Evolutionary conservation across 2,329 filamentous ascomycete species (phyloP).

Genomic region (Fusarium sp.): DNA sequence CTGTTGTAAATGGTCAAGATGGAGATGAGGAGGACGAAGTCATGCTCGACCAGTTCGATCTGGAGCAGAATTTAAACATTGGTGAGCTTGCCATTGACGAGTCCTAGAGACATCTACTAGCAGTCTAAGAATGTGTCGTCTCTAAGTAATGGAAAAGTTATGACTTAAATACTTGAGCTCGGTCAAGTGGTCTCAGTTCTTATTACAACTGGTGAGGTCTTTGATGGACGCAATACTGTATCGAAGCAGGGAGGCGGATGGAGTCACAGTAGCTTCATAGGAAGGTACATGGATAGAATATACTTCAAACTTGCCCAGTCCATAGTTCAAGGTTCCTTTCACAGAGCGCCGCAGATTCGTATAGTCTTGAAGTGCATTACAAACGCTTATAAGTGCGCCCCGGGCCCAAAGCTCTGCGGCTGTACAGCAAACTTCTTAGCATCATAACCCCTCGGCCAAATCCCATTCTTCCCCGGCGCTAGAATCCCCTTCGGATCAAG

Average conservation of each 20-base stretch:
- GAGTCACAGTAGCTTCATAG: not conserved
- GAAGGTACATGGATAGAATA: accelerated
- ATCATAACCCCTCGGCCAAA: conserved; percentile 27
- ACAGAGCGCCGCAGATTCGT: not conserved
- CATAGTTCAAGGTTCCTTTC: not conserved
- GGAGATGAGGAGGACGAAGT: not conserved
- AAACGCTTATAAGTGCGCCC: not conserved
- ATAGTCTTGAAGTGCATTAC: accelerated
- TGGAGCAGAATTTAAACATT: too few relatives aligned
- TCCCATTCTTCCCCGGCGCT: conserved; percentile 31
- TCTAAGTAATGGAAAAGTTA: too few relatives aligned
- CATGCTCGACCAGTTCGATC: not conserved
- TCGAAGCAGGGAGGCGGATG: not conserved
- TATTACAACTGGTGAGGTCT: too few relatives aligned
- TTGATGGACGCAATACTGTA: too few relatives aligned
- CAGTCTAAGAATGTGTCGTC: not conserved
- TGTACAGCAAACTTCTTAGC: not conserved
- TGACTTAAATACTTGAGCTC: too few relatives aligned
- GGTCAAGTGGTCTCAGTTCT: too few relatives aligned
- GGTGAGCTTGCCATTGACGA: not conserved
- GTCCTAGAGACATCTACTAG: not conserved
- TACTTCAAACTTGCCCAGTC: not conserved
- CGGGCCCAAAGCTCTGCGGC: not conserved
- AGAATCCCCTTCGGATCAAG: conserved; percentile 37
- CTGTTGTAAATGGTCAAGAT: not conserved